These are phyloP conservation scores for Globisporangium canariense DNA, from an alignment of 352 stramenopile genomes.

Conservation along the genomic window DNA sequence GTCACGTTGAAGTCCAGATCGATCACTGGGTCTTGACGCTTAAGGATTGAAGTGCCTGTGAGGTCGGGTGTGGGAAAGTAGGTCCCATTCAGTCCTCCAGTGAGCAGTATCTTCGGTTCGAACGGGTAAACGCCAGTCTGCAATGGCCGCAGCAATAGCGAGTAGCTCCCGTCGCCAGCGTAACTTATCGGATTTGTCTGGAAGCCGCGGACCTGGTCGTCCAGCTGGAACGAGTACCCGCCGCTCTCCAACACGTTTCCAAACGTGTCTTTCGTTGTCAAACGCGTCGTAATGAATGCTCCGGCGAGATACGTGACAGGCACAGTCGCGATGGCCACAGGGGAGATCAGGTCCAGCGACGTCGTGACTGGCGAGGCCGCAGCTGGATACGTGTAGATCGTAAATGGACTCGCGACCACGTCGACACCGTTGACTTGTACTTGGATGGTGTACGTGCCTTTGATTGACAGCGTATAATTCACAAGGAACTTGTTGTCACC, in stretches of 20 bases:
- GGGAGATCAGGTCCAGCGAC: conserved; percentile 45
- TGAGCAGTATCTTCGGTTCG: conserved; percentile 42
- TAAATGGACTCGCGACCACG: conserved; percentile 48
- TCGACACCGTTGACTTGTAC: conserved; percentile 40
- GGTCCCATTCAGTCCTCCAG: conserved; percentile 51
- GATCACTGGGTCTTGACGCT: conserved; percentile 34
- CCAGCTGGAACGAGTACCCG: conserved; percentile 40
- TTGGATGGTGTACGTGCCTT: conserved; percentile 43
- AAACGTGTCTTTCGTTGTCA: conserved; percentile 46
- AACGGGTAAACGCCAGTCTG: conserved; percentile 30
- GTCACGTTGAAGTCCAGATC: conserved; percentile 47
- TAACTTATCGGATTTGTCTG: conserved; percentile 26
- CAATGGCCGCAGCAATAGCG: conserved; percentile 29
- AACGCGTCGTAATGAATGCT: conserved; percentile 24
- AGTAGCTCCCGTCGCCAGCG: conserved; percentile 37
- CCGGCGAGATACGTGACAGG: conserved; percentile 33
- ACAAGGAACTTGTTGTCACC: conserved; percentile 37
- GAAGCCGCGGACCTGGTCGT: conserved; percentile 23
- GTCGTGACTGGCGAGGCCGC: conserved; percentile 37
- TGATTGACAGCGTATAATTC: conserved; percentile 36
- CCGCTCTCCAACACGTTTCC: conserved; percentile 52
- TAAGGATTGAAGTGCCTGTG: conserved; percentile 20
- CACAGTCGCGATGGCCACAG: conserved; percentile 18
- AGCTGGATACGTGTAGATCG: conserved; percentile 52
- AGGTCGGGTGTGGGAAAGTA: conserved; percentile 39